A percentile compares a stretch with the other conserved stretches of the same genome.
phyloP scores from a whole-genome alignment of 805 yeast species.

The Isabelozyma pseudorhagii region DNA sequence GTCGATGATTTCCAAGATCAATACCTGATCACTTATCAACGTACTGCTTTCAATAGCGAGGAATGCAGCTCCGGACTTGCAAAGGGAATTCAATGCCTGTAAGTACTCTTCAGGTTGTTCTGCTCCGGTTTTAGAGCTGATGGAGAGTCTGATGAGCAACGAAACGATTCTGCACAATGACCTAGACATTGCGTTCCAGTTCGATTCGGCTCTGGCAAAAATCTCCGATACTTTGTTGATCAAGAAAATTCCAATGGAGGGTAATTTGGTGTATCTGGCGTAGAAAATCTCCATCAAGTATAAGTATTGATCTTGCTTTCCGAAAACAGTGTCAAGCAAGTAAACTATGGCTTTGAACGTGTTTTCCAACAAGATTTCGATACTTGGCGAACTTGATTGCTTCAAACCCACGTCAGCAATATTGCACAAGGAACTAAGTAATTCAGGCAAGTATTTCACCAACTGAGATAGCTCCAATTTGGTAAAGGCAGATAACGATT shows the following conservation, averaged over 20 bases:
- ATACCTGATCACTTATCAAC: constrained; percentile 59
- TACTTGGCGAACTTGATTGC: constrained; percentile 19
- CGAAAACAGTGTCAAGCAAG: constrained; percentile 59
- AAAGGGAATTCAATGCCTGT: constrained; percentile 31
- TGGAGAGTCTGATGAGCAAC: constrained; percentile 43
- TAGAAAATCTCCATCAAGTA: constrained; percentile 54
- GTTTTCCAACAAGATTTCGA: constrained; percentile 30
- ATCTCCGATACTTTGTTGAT: constrained; percentile 44
- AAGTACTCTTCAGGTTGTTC: constrained; percentile 22
- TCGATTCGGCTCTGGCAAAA: constrained; percentile 46
- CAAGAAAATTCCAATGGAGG: constrained; percentile 51
- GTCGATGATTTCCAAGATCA: constrained; percentile 59
- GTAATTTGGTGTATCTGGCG: constrained; percentile 30
- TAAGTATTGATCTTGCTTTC: constrained; percentile 62
- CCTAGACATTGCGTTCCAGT: constrained; percentile 63
- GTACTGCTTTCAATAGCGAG: constrained; percentile 44
- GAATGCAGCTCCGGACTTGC: constrained; percentile 41
- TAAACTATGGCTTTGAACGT: constrained; percentile 57
- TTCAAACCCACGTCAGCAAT: constrained; percentile 25
- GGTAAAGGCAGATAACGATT: constrained; percentile 47
- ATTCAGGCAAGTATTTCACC: constrained; percentile 59
- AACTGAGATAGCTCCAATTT: constrained; percentile 53
- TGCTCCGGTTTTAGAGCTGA: constrained; percentile 17
- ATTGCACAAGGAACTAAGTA: constrained; percentile 37
- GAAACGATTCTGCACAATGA: constrained; percentile 60